Percentiles rank a stretch among this genome's conserved stretches.
phyloP scores from a whole-genome alignment of 176 grass and related monocot species.

The Carex myosuroides region DNA sequence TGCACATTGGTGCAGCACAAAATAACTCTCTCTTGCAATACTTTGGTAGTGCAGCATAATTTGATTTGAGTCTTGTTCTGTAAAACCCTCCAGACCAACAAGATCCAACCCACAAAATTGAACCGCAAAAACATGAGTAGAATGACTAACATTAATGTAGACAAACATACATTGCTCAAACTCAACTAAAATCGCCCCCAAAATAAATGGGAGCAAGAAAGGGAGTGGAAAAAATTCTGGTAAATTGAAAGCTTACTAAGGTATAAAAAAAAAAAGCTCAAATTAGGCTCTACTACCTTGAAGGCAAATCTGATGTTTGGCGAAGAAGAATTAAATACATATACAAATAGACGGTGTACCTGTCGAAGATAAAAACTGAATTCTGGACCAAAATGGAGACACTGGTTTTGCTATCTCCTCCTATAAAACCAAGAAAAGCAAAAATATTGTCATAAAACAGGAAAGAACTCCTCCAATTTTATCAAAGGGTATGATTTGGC shows the following conservation, averaged over 20 bases:
- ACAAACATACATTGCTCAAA: background rate
- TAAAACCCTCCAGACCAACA: background rate
- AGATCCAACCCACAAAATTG: background rate
- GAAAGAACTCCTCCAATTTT: background rate
- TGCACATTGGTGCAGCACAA: background rate
- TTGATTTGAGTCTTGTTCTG: background rate
- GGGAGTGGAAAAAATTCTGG: background rate
- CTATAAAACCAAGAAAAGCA: conserved; percentile 28
- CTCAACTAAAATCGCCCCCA: background rate
- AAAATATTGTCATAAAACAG: background rate
- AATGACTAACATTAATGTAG: background rate
- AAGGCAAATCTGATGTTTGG: background rate
- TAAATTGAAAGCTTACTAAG: background rate
- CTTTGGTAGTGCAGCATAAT: background rate
- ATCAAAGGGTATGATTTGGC: background rate
- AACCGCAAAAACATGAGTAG: background rate
- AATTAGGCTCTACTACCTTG: background rate
- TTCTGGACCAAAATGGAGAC: conserved; percentile 8
- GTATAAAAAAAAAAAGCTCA: background rate
- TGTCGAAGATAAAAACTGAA: conserved; percentile 33
- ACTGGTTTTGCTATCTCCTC: conserved; percentile 7
- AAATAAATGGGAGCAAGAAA: background rate
- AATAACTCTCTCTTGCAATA: background rate
- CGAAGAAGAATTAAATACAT: background rate
- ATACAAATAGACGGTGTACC: conserved; percentile 26